phyloP scores from a whole-genome alignment of 202 grass and related monocot species.

The Schoenoplectus tabernaemontani region DNA sequence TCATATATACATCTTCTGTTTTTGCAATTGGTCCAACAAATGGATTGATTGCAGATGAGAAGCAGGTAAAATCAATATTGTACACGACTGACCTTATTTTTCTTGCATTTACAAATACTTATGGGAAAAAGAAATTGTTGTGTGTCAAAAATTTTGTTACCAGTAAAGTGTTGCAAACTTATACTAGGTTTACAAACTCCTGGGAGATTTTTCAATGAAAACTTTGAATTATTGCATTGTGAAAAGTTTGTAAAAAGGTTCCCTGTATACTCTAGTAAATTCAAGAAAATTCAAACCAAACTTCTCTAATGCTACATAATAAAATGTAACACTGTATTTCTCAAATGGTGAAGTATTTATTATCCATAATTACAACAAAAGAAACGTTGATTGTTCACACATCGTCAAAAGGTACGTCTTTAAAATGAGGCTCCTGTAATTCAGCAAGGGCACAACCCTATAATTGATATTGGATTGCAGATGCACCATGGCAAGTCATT shows the following conservation, averaged over 20 bases:
- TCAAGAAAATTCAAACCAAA: background rate
- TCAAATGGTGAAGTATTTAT: background rate
- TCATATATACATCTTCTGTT: constrained; percentile 78
- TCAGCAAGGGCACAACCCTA: background rate
- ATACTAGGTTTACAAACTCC: background rate
- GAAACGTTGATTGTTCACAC: background rate
- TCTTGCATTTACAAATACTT: background rate
- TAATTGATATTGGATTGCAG: constrained; percentile 33
- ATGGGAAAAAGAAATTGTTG: background rate
- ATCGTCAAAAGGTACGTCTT: background rate
- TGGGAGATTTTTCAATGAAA: background rate
- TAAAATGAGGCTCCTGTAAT: background rate
- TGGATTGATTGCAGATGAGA: constrained; percentile 77
- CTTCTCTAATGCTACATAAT: background rate
- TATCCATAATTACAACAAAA: background rate
- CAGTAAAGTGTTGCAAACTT: background rate
- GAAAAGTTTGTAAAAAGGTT: background rate
- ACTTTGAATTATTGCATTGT: background rate
- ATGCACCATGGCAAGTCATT: constrained; percentile 59
- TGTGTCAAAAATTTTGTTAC: background rate
- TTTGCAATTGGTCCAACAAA: constrained; percentile 69
- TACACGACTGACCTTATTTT: background rate
- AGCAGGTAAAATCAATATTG: constrained; percentile 40
- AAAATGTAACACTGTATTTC: background rate
- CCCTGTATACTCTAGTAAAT: background rate